These are phyloP conservation scores for Syncephalastrum sp. DNA, from an alignment of 371 early-diverging fungal species.

Conservation along the genomic window DNA sequence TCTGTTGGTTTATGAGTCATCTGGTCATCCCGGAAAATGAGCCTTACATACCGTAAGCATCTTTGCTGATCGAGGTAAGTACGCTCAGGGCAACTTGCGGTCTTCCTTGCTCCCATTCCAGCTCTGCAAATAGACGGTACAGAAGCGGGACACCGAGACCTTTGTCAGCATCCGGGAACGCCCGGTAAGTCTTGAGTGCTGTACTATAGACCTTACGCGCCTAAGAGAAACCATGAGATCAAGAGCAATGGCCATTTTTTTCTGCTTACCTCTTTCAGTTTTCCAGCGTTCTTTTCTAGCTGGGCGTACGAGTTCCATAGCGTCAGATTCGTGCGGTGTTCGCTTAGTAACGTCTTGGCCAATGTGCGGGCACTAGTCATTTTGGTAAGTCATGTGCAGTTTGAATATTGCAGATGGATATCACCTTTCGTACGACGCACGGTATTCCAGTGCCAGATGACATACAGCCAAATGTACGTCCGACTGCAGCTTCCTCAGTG, in stretches of 20 bases:
- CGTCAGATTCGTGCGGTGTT: conserved; percentile 53
- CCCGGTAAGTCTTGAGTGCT: conserved; percentile 50
- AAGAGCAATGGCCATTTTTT: conserved; percentile 2
- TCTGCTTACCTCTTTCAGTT: conserved; percentile 26
- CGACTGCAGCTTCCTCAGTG: conserved; percentile 24
- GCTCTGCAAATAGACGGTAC: conserved; percentile 56
- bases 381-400: background rate
- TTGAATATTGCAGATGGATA: background rate
- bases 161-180: conserved; percentile 44
- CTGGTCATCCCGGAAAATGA: background rate
- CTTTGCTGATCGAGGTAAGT: conserved; percentile 37
- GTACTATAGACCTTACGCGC: conserved; percentile 68
- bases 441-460: conserved; percentile 51
- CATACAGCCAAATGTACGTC: conserved; percentile 40
- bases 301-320: conserved; percentile 73
- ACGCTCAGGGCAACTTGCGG: conserved; percentile 51
- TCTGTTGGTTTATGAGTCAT: background rate
- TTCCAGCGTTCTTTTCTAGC: conserved; percentile 49
- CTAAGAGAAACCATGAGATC: conserved; percentile 26
- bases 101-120: conserved; percentile 50
- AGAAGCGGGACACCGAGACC: conserved; percentile 38
- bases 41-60: conserved; percentile 22
- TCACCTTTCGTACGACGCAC: conserved; percentile 36
- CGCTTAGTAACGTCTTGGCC: conserved; percentile 59
- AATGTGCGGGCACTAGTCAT: conserved; percentile 50